Conservation (phyloP, 768 basidiomycete genomes). For the Xerocomus potaroensis region DNA sequence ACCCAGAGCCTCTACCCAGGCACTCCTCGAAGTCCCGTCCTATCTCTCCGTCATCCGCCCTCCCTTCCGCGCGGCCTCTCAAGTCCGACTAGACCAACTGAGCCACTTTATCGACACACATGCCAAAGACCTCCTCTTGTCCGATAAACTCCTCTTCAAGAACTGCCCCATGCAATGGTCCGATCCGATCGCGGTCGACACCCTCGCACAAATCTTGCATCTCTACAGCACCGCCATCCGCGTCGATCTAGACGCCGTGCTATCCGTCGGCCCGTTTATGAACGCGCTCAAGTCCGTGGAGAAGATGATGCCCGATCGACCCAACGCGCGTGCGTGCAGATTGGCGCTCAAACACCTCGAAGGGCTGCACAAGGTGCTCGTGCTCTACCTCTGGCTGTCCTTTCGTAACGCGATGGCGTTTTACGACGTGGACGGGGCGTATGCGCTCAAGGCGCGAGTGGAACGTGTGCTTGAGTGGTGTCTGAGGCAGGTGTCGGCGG, state of each 20-base stretch:
- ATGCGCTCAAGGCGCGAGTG: conserved; percentile 52
- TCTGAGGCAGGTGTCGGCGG: conserved; percentile 40
- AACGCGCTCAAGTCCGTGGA: conserved; percentile 20
- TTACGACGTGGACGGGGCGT: conserved; percentile 47
- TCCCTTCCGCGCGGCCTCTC: conserved; percentile 37
- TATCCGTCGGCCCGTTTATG: conserved; percentile 22
- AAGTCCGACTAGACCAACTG: conserved; percentile 23
- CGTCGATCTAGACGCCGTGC: conserved; percentile 19
- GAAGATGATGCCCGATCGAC: conserved; percentile 16
- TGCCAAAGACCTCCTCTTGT: conserved; percentile 35
- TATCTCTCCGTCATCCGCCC: conserved; percentile 46
- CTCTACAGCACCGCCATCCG: conserved; percentile 34
- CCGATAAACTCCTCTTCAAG: conserved; percentile 43
- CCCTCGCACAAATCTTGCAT: conserved; percentile 15
- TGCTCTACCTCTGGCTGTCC: conserved; percentile 81
- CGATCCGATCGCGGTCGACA: conserved; percentile 19
- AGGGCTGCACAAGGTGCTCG: conserved; percentile 68
- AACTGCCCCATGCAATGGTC: conserved; percentile 41
- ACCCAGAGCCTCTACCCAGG: conserved; percentile 32
- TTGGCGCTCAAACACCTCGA: conserved; percentile 47
- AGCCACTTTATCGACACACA: conserved; percentile 43
- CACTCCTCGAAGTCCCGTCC: conserved; percentile 45
- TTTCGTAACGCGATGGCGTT: conserved; percentile 70
- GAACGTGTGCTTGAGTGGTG: conserved; percentile 68
- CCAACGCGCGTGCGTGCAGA: conserved; percentile 4